Base-by-base conservation (phyloP, 768 basidiomycete species). In the Trichaptum fuscoviolaceum region DNA sequence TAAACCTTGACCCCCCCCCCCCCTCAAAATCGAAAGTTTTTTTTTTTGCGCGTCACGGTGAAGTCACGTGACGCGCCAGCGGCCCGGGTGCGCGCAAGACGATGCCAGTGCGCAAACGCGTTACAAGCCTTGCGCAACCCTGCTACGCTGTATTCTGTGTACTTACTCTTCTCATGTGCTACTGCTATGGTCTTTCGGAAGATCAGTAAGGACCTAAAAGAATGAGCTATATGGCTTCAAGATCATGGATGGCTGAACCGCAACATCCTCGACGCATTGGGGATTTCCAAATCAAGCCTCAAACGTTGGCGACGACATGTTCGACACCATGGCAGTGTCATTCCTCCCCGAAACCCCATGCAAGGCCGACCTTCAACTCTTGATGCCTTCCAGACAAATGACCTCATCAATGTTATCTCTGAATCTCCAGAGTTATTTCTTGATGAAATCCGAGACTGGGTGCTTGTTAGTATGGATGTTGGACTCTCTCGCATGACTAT, bases 361-460 rank as follows among this genome's bases (percentile, higher is more conserved):
- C 42, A 52, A 52, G 42, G 42, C 42, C 42, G 42, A 3, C 42
- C 42, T 52, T 52, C 42, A 15, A 12, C 10, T 52, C 42, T 52
- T 52, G 42, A 52, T 52, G 42, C 42, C 42, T 52, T 52, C 15
- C 42, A 52, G 42, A 52, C 42, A 2, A 52, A 52, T 52, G 42
- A 52, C 15, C 42, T 52, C 42, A 52, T 52, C 42, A 52, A 52
- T 52, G 20, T 52, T 12, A 52, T 52, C 42, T 52, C 42, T 52
- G 42, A 59, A 17, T 69, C 73, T 34, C 71, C 71, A 24, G 66
- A 69, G 42, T 66, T 71, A 62, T 72, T 67, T 65, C 68, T 73
- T 18, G 72, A 73, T 65, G 72, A 73, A 25, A 69, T 73, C 34
- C 66, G 63, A 62, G 70, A 71, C 18, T 73, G 73, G 73, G 17